phyloP scores from a whole-genome alignment of 495 filamentous ascomycete species.

The Penicillium angulare region DNA sequence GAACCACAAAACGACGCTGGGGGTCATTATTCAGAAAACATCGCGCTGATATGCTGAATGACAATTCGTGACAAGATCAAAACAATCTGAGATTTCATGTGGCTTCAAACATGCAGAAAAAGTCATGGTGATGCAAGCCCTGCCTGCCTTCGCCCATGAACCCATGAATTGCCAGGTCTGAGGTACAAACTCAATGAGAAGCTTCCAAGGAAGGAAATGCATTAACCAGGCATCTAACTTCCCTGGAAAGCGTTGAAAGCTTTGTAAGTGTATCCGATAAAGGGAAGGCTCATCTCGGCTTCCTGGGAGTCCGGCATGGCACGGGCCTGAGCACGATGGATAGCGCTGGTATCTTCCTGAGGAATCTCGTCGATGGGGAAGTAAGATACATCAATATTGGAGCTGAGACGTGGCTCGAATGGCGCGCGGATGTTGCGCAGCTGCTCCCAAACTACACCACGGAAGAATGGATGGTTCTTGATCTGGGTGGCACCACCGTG shows the following conservation, averaged over 20 bases:
- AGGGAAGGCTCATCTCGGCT: slow-evolving; percentile 89
- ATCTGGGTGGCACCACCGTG: slow-evolving; percentile 81
- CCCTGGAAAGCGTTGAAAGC: slow-evolving; percentile 81
- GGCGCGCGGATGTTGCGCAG: slow-evolving; percentile 90
- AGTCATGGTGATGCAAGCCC: slow-evolving; percentile 35
- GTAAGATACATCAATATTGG: slow-evolving; percentile 94
- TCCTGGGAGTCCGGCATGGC: slow-evolving; percentile 60
- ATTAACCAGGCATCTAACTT: slow-evolving; percentile 18
- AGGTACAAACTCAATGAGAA: no score
- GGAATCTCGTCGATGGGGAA: slow-evolving; percentile 98
- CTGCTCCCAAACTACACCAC: slow-evolving; percentile 88
- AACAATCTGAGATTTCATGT: slow-evolving; percentile 14
- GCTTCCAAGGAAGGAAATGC: no score
- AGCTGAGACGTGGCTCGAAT: slow-evolving; percentile 88
- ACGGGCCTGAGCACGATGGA: slow-evolving; percentile 65
- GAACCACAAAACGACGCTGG: slow-evolving; percentile 34
- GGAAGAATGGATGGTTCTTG: slow-evolving; percentile 93
- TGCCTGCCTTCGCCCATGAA: slow-evolving; percentile 25
- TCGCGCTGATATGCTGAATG: slow-evolving; percentile 46
- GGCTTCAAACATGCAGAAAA: slow-evolving; percentile 13
- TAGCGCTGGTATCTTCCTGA: slow-evolving; percentile 77
- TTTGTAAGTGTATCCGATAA: slow-evolving; percentile 99
- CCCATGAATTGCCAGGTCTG: not conserved
- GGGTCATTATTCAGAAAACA: slow-evolving; percentile 37
- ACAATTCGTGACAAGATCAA: slow-evolving; percentile 24